Percentiles rank a stretch among this genome's conserved stretches.
These are phyloP conservation scores for Chlamydomonas schloesseri DNA, from an alignment of 139 green algal species.

Conservation along the genomic window DNA sequence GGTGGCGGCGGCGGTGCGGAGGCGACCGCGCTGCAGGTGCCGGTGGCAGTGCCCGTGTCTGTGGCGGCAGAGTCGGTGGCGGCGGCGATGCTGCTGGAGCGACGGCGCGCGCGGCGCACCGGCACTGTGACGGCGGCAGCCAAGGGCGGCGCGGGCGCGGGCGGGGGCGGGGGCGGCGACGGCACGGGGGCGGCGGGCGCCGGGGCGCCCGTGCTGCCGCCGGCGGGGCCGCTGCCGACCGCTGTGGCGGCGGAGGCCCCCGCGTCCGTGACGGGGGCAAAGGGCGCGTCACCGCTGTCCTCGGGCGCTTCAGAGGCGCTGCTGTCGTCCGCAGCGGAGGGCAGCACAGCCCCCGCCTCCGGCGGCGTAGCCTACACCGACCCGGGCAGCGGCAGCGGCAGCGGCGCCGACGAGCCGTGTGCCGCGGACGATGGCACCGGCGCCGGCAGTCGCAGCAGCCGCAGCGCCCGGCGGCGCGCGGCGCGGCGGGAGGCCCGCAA, in stretches of 20 bases:
- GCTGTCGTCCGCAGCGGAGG: no score
- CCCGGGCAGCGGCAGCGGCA: not conserved
- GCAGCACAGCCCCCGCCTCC: not conserved
- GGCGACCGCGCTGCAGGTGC: no score
- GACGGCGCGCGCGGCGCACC: conserved; percentile 15
- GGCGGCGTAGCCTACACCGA: not conserved
- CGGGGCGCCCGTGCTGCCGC: not conserved
- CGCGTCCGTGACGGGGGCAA: no score
- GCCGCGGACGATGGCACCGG: not conserved
- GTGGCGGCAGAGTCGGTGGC: not conserved
- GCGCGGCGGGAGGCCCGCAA: conserved; percentile 33
- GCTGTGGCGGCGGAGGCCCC: no score
- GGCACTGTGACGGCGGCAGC: not conserved
- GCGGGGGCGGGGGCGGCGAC: not conserved
- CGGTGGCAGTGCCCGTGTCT: not conserved
- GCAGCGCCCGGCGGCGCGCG: conserved; percentile 17
- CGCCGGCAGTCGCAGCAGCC: not conserved
- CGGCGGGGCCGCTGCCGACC: not conserved
- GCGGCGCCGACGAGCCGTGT: not conserved
- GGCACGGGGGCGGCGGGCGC: not conserved
- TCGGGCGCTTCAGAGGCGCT: no score
- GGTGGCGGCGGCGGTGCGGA: not conserved
- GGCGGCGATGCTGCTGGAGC: conserved; percentile 23
- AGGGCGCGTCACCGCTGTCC: no score
- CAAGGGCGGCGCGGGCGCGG: not conserved